phyloP scores from a whole-genome alignment of 2,329 filamentous ascomycete species.

The Alternaria conjuncta region DNA sequence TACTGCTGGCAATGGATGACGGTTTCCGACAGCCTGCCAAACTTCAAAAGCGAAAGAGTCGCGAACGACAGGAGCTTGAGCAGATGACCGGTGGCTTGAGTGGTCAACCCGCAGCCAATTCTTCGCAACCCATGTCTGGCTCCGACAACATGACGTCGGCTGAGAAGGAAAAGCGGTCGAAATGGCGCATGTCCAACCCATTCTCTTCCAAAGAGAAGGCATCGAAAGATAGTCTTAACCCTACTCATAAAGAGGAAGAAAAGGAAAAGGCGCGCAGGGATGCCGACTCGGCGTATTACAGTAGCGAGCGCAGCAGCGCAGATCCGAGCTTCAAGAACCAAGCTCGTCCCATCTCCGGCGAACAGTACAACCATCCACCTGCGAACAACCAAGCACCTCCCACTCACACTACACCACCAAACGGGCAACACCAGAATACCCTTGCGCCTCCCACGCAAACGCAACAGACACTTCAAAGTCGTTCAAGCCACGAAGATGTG shows the following conservation, averaged over 20 bases:
- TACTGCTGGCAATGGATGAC: constrained; percentile 24
- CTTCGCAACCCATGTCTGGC: constrained; percentile 23
- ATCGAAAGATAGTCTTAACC: constrained; percentile 10
- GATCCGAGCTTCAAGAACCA: constrained; percentile 42
- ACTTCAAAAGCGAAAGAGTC: constrained; percentile 41
- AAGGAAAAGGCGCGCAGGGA: constrained; percentile 21
- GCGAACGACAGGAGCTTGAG: constrained; percentile 37
- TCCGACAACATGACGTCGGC: constrained; percentile 25
- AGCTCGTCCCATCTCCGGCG: constrained; percentile 35
- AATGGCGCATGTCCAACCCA: constrained; percentile 46
- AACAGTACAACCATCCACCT: constrained; percentile 29
- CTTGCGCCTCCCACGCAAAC: constrained; percentile 21
- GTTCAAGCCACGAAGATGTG: constrained; percentile 34
- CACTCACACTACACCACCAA: constrained; percentile 9
- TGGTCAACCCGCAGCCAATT: constrained; percentile 23
- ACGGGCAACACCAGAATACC: constrained; percentile 11
- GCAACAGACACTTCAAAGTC: constrained; percentile 21
- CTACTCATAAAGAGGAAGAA: constrained; percentile 15
- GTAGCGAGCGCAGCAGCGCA: constrained; percentile 41
- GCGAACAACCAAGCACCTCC: constrained; percentile 22
- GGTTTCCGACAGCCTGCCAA: constrained; percentile 34
- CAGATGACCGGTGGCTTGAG: constrained; percentile 27
- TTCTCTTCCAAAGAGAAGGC: constrained; percentile 47
- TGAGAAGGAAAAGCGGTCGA: constrained; percentile 46
- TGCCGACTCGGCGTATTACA: constrained; percentile 43